Evolutionary conservation across 2,329 filamentous ascomycete genomes (phyloP), one percentile per base, ranked within the genome.

Genomic region (Drechslera avenae): DNA sequence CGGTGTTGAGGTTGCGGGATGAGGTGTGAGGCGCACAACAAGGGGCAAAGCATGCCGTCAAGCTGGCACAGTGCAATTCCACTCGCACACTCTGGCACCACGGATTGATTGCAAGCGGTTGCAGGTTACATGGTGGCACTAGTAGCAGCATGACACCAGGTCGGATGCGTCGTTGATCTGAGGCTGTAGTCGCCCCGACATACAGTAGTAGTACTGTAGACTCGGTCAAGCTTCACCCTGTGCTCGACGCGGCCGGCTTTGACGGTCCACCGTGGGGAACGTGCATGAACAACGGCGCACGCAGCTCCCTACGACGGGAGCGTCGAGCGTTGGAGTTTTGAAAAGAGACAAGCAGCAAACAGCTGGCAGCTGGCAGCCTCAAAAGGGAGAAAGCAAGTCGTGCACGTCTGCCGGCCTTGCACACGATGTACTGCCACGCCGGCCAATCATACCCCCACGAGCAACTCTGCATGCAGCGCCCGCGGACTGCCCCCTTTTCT

Each of bases 401-500:
- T 28, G 26, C 26, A 28, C 26, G 26, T 28, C 26, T 28, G 26
- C 26, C 4, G 4, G 23, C 37, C 26, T 43, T n/a, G n/a, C n/a
- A 33, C 43, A 42, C 40, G 39, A 18, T n/a, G n/a, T 13, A 17
- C 21, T 23, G 21, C 7, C 4, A 23, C 46, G 14, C 49, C 46
- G 50, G 46, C 65, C 65, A 68, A 64, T 67, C 49, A 45, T 44
- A 49, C 46, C 46, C 39, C 57, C 64, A 65, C 63, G 59, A 39
- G 52, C 43, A 44, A 50, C 52, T 45, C 33, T 18, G 23, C 33
- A 4, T 39, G 28, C 36, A 28, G 32, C 35, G 46, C n/a, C 36
- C 35, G 34, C 48, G 42, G 46, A 49, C 40, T 56, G 57, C 63
- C 64, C 64, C 62, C 64, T 67, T 68, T 68, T 52, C 55, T 41